Base-by-base conservation (phyloP, 2,329 filamentous ascomycete species). In the Teratosphaeria viscida region DNA sequence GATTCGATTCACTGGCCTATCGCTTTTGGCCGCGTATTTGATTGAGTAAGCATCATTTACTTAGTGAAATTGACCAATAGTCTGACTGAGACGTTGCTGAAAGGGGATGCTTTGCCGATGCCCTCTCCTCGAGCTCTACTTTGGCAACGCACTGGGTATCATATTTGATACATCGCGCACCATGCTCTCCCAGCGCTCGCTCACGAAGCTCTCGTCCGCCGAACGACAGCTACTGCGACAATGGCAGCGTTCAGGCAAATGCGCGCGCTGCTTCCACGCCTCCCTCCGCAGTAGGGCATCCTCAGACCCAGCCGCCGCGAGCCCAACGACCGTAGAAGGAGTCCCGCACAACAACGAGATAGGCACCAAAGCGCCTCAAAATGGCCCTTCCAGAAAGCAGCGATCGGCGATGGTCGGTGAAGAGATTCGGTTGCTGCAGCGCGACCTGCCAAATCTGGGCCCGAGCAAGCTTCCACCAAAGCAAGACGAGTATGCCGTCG, bases 341-440 rank as follows among this genome's bases (percentile, higher is more conserved):
- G 58, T 11, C 4, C n/a, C 55, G 52, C 55, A 52, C 56, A 60
- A 63, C 14, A 56, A 56, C n/a, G 34, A 26, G 5, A 19, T 56
- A 19, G 57, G 60, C 59, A 63, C 60, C 37, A 63, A 64, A 29
- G 16, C 64, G 16, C 65, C 65, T 2, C 59, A 63, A 35, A 58
- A 62, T 54, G 63, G 62, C 37, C 61, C 65, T 26, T 60, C 59
- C 43, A 64, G 67, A 39, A 65, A 68, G 52, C 65, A 68, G 52
- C 67, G 67, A 37, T 62, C 67, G 49, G 66, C 66, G 14, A 64
- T 64, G 56, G 60, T 68, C 52, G 65, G 63, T 4, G 63, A 67
- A 37, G 67, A 70, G 63, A 62, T 68, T 29, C 62, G 63, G 35
- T 61, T 65, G 55, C 60, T 70, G 32, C 61, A 63, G 52, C 62